phyloP scores from a whole-genome alignment of 768 basidiomycete species.

The Termitomyces sp. region DNA sequence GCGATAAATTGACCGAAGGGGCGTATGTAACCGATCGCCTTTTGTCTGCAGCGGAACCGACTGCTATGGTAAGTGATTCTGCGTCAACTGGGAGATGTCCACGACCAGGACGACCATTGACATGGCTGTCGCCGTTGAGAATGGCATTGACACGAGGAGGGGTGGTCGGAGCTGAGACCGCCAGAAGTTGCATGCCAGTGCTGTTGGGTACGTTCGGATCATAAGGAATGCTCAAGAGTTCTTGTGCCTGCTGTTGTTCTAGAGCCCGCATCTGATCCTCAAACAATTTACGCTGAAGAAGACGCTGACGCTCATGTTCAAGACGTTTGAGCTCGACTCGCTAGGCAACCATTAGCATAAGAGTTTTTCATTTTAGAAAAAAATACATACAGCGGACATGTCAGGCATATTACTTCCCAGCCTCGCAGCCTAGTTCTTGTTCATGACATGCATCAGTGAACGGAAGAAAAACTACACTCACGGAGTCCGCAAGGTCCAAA shows the following conservation, averaged over 20 bases:
- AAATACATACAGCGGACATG: conserved; percentile 67
- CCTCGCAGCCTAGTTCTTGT: conserved; percentile 59
- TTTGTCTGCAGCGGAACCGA: conserved; percentile 67
- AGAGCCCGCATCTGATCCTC: conserved; percentile 95
- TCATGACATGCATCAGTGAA: conserved; percentile 14
- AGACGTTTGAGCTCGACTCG: conserved; percentile 87
- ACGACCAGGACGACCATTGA: conserved; percentile 33
- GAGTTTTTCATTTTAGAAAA: neutral
- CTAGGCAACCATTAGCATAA: conserved; percentile 28
- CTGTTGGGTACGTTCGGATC: conserved; percentile 41
- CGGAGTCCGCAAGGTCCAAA: conserved; percentile 90
- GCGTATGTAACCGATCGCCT: conserved; percentile 86
- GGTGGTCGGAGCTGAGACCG: conserved; percentile 85
- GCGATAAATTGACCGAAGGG: conserved; percentile 68
- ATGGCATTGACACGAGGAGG: conserved; percentile 74
- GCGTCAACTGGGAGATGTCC: conserved; percentile 51
- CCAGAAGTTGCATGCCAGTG: conserved; percentile 62
- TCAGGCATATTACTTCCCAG: conserved; percentile 84
- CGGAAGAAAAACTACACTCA: conserved; percentile 34
- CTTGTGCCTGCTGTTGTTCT: conserved; percentile 86
- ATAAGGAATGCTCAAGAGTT: conserved; percentile 71
- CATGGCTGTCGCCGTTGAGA: conserved; percentile 53
- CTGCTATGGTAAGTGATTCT: conserved; percentile 61
- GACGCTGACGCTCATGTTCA: conserved; percentile 88
- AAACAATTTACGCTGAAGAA: conserved; percentile 81